Conservation (phyloP, 1,284 basidiomycete genomes). For the Sphagnurus paluster region DNA sequence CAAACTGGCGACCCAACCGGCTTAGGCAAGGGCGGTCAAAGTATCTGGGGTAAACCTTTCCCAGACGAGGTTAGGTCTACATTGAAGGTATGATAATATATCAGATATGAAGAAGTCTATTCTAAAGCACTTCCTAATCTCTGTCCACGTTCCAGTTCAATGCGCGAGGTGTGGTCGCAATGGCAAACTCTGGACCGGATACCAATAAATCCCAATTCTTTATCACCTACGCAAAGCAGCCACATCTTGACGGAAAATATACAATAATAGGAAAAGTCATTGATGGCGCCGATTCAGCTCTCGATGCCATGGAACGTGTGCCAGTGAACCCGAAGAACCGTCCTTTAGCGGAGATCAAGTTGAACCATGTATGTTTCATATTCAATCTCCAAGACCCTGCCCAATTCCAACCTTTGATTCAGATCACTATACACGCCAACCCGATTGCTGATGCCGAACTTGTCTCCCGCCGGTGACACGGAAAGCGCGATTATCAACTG, state of each 20-base stretch:
- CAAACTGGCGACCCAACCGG: conserved; percentile 90
- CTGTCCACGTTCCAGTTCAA: conserved; percentile 69
- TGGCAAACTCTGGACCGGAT: conserved; percentile 94
- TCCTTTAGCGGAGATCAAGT: conserved; percentile 82
- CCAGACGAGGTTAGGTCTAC: conserved; percentile 90
- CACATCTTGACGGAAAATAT: conserved; percentile 92
- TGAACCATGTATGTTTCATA: conserved; percentile 61
- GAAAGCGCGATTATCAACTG: background rate
- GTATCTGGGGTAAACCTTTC: conserved; percentile 87
- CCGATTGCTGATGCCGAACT: conserved; percentile 80
- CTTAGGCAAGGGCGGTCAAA: conserved; percentile 81
- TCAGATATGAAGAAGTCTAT: background rate
- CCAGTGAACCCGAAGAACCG: conserved; percentile 91
- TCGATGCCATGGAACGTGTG: conserved; percentile 88
- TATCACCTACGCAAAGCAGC: conserved; percentile 89
- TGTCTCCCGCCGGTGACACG: conserved; percentile 14
- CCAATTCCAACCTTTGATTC: conserved; percentile 5
- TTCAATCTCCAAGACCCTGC: conserved; percentile 4
- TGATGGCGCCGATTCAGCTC: conserved; percentile 86
- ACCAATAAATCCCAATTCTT: conserved; percentile 97
- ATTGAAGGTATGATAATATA: conserved; percentile 64
- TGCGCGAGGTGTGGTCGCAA: conserved; percentile 89
- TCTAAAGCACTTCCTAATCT: background rate
- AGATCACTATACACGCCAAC: conserved; percentile 95
- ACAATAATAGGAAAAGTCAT: conserved; percentile 96